phyloP scores from a whole-genome alignment of 345 rosid species.

The Noccaea caerulescens region DNA sequence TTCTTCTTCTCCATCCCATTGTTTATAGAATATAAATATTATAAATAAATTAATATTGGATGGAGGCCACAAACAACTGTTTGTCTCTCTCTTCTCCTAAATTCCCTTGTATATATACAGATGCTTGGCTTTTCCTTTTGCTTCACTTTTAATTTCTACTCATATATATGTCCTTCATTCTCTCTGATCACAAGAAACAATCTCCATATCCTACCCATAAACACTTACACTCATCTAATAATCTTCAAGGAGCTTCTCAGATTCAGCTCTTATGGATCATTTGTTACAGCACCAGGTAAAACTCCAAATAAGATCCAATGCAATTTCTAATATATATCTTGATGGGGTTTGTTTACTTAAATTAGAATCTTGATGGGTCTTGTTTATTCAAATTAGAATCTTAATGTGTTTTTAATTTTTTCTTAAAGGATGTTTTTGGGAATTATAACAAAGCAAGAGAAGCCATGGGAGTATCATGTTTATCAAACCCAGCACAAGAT shows the following conservation, averaged over 20 bases:
- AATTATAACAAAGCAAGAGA: slow-evolving; percentile 40
- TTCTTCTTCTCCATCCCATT: slow-evolving; percentile 17
- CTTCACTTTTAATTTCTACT: slow-evolving; percentile 28
- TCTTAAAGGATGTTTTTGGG: slow-evolving; percentile 39
- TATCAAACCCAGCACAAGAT: slow-evolving; percentile 36
- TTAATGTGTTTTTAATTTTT: slow-evolving; percentile 2
- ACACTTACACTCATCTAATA: slow-evolving; percentile 19
- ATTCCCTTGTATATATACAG: slow-evolving; percentile 38
- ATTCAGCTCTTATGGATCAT: slow-evolving; percentile 40
- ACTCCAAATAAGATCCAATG: slow-evolving; percentile 3
- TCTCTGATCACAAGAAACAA: slow-evolving; percentile 33
- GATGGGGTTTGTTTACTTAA: background rate
- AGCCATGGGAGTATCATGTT: slow-evolving; percentile 38
- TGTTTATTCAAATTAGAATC: slow-evolving; percentile 13
- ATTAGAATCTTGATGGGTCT: slow-evolving; percentile 5
- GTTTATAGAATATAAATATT: slow-evolving; percentile 8
- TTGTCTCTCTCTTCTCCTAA: slow-evolving; percentile 26
- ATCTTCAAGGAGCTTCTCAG: slow-evolving; percentile 28
- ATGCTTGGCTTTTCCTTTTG: slow-evolving; percentile 40
- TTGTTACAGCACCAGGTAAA: slow-evolving; percentile 42
- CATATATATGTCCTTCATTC: slow-evolving; percentile 9
- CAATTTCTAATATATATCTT: slow-evolving; percentile 15
- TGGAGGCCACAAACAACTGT: slow-evolving; percentile 16
- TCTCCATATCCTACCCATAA: slow-evolving; percentile 20
- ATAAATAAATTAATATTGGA: slow-evolving; percentile 1